Evolutionary conservation across 2,329 filamentous ascomycete genomes (phyloP).

Genomic region (Trichophyton verrucosum): DNA sequence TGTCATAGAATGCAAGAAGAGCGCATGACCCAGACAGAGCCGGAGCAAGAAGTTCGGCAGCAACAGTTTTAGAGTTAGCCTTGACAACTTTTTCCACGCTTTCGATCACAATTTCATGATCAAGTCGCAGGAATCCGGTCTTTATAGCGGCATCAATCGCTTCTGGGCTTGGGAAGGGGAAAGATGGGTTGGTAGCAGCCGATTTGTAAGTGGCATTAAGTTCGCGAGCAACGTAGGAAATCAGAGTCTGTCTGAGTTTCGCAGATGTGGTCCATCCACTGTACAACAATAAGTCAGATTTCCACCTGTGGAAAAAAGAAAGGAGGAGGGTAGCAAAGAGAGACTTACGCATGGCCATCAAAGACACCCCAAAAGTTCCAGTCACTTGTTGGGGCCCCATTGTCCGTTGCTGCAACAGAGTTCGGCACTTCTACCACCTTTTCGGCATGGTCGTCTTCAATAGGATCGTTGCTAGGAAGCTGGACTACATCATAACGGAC

Average conservation of each 20-base stretch:
- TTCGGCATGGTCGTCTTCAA: slow-evolving; percentile 96
- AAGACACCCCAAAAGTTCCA: slow-evolving; percentile 99
- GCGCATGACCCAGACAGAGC: slow-evolving; percentile 96
- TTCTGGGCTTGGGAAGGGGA: slow-evolving; percentile 58
- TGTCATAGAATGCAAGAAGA: slow-evolving; percentile 91
- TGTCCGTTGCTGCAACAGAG: slow-evolving; percentile 42
- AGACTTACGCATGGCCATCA: slow-evolving; percentile 77
- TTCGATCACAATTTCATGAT: slow-evolving; percentile 88
- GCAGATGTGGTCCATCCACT: slow-evolving; percentile 98
- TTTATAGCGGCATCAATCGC: slow-evolving; percentile 88
- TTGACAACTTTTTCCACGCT: slow-evolving; percentile 86
- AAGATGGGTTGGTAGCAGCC: slow-evolving; percentile 44
- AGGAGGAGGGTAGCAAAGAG: background rate
- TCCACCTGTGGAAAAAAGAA: background rate
- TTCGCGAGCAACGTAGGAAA: slow-evolving; percentile 84
- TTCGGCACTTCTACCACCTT: slow-evolving; percentile 87
- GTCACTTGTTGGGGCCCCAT: slow-evolving; percentile 53
- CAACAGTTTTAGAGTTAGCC: slow-evolving; percentile 75
- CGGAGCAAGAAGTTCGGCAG: slow-evolving; percentile 81
- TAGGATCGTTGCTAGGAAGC: slow-evolving; percentile 89
- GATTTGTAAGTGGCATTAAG: slow-evolving; percentile 84
- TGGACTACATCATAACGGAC: slow-evolving; percentile 91
- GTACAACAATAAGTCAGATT: slow-evolving; percentile 6
- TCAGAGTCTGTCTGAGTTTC: slow-evolving; percentile 82
- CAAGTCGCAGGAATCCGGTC: slow-evolving; percentile 72